Conservation (phyloP, 345 rosid species). For the Eucalyptus sp. region DNA sequence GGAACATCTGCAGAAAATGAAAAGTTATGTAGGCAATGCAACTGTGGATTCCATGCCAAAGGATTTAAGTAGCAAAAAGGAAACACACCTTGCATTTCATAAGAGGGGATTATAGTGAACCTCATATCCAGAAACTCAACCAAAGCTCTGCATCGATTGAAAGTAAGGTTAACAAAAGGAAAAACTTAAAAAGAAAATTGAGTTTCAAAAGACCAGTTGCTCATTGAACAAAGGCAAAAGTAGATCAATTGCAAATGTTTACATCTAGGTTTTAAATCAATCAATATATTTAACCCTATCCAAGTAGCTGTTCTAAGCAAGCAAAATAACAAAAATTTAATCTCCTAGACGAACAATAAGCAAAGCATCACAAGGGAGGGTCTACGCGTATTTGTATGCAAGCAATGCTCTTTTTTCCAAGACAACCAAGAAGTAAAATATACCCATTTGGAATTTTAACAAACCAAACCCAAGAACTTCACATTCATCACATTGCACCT, state of each 20-base stretch:
- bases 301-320: background rate
- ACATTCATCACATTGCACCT: background rate
- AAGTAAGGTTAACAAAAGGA: too few species aligned
- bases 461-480: background rate
- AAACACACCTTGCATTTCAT: constrained; percentile 58
- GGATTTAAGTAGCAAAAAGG: background rate
- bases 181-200: too few species aligned
- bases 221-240: background rate
- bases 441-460: too few species aligned
- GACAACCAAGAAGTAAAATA: background rate
- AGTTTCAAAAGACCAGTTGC: too few species aligned
- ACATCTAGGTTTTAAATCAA: background rate
- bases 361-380: background rate
- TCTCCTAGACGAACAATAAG: background rate
- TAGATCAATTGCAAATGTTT: background rate
- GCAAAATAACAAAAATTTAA: background rate
- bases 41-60: background rate
- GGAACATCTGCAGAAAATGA: constrained; percentile 42
- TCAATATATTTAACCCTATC: background rate
- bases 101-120: constrained; percentile 87
- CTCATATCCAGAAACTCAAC: constrained; percentile 8
- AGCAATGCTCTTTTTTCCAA: background rate
- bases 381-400: background rate
- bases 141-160: too few species aligned
- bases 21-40: background rate